Conservation (phyloP, 148 eudicot genomes). For the Hydrangea macrophylla region DNA sequence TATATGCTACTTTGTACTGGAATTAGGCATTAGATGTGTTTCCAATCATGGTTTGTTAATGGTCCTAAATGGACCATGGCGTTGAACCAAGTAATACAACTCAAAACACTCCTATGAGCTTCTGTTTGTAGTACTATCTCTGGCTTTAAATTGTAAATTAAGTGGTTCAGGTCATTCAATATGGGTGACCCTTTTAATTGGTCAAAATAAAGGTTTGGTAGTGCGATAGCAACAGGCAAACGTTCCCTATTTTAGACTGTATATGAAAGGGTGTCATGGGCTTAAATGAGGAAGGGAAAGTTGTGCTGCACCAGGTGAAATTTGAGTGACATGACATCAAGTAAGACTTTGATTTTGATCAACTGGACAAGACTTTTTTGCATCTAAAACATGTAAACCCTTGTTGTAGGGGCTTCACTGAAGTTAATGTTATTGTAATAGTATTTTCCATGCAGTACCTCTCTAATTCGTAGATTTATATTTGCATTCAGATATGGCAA, state of each 20-base stretch:
- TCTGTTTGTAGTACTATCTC: too few relatives aligned
- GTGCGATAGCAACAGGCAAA: too few relatives aligned
- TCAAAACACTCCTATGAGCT: too few relatives aligned
- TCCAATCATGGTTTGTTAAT: background rate
- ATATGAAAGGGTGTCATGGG: too few relatives aligned
- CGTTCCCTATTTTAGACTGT: too few relatives aligned
- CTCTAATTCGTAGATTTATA: background rate
- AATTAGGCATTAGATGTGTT: background rate
- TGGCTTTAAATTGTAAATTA: too few relatives aligned
- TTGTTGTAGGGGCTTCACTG: constrained; percentile 6
- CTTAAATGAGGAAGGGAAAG: background rate
- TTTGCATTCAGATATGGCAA: constrained; percentile 57
- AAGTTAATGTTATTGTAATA: background rate
- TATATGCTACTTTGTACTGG: background rate
- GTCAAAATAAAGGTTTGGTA: background rate
- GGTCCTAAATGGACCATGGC: background rate
- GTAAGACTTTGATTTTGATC: background rate
- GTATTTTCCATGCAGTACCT: background rate
- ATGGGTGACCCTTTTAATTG: background rate
- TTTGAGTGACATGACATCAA: background rate
- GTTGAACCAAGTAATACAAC: background rate
- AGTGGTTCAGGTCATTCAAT: too few relatives aligned
- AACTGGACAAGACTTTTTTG: background rate
- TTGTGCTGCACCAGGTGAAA: background rate
- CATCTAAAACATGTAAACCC: background rate